Conservation (phyloP, 495 filamentous ascomycete species). For the Penicillium salamii region DNA sequence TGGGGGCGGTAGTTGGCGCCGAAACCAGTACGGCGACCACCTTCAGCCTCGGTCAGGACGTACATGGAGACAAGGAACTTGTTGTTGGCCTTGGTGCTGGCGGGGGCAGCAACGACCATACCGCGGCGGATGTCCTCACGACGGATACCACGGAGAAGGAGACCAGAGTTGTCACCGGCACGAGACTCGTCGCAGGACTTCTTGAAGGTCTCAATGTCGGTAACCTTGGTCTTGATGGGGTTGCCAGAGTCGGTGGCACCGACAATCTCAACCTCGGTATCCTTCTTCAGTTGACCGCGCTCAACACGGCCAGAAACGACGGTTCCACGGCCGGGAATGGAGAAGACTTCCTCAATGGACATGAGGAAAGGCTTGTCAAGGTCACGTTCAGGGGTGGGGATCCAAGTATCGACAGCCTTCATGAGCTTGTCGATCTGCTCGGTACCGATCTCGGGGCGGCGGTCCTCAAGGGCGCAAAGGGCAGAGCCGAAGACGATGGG, state of each 20-base stretch:
- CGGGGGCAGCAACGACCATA: slow-evolving; percentile 85
- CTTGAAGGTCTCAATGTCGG: slow-evolving; percentile 99
- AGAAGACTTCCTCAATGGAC: slow-evolving; percentile 98
- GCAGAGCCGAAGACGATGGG: slow-evolving; percentile 96
- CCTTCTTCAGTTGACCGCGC: slow-evolving; percentile 88
- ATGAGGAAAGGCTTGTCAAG: slow-evolving; percentile 98
- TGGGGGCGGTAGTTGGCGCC: slow-evolving; percentile 91
- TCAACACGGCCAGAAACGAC: slow-evolving; percentile 96
- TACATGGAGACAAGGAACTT: slow-evolving; percentile 96
- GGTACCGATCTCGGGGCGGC: slow-evolving; percentile 81
- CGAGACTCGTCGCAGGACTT: slow-evolving; percentile 93
- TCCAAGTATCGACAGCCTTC: slow-evolving; percentile 90
- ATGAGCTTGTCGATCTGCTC: slow-evolving; percentile 85
- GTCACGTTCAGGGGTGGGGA: slow-evolving; percentile 87
- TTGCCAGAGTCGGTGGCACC: slow-evolving; percentile 59
- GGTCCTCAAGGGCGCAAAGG: slow-evolving; percentile 88
- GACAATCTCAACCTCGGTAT: slow-evolving; percentile 88
- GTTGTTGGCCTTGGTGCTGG: slow-evolving; percentile 71
- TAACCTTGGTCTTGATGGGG: slow-evolving; percentile 96
- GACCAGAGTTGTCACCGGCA: slow-evolving; percentile 97
- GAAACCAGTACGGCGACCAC: slow-evolving; percentile 93
- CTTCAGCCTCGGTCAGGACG: slow-evolving; percentile 94
- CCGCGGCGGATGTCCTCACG: slow-evolving; percentile 91
- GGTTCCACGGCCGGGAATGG: slow-evolving; percentile 94
- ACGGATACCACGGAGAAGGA: slow-evolving; percentile 89